These are phyloP conservation scores for Verruconis gallopava DNA, from an alignment of 2,329 filamentous ascomycete species.

Conservation along the genomic window DNA sequence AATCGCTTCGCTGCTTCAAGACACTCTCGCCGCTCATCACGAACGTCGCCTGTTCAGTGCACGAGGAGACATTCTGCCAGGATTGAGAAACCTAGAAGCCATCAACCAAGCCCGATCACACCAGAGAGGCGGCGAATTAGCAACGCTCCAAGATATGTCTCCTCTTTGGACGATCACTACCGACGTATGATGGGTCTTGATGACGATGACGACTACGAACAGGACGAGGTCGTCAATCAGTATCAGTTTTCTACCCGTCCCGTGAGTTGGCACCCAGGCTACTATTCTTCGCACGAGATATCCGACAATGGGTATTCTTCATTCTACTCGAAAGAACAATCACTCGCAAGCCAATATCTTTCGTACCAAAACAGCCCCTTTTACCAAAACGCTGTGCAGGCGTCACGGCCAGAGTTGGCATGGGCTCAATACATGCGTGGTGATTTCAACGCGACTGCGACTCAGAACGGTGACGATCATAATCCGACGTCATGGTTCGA, in stretches of 20 bases:
- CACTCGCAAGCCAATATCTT: not conserved
- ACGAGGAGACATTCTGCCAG: slow-evolving; percentile 3
- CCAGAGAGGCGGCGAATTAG: not conserved
- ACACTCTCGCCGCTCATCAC: not conserved
- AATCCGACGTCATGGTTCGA: not conserved
- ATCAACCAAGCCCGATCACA: slow-evolving; percentile 1
- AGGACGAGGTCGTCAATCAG: not conserved
- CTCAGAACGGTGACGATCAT: not conserved
- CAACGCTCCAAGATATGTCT: not conserved
- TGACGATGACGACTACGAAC: slow-evolving; percentile 1
- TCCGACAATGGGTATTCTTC: not conserved
- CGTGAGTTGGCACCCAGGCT: slow-evolving; percentile 9
- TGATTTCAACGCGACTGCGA: not conserved
- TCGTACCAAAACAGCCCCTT: slow-evolving; percentile 2
- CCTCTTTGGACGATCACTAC: slow-evolving; percentile 6
- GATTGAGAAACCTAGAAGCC: slow-evolving; percentile 7
- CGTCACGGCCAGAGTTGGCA: not conserved
- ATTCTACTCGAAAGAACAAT: not conserved
- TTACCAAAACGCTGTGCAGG: not conserved
- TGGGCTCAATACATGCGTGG: slow-evolving; percentile 7
- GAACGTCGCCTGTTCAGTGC: not conserved
- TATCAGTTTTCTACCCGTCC: not conserved
- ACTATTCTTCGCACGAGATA: not conserved
- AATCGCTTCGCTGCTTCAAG: slow-evolving; percentile 2
- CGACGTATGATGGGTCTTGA: slow-evolving; percentile 7